Base-by-base conservation (phyloP, 73 alveolate species). In the Paramecium tetraurelia region DNA sequence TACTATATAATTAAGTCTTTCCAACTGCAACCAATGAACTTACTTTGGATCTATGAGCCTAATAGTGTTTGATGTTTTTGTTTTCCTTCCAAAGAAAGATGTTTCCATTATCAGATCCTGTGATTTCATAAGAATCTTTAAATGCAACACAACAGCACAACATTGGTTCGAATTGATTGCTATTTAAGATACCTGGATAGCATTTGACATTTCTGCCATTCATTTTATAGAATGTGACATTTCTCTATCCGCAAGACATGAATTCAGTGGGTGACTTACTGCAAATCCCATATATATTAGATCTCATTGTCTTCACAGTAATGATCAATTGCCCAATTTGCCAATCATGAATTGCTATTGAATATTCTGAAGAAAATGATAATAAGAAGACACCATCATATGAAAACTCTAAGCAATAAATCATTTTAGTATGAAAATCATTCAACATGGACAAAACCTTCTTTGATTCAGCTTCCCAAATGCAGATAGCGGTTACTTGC, bases 201-300 rank as follows among this genome's bases (percentile, higher is more conserved):
- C 95, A 70, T 69, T 89, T 95, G 38, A 98, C 84, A 86, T 95
- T 97, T 85, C 97, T 89, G 22, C 99, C 99, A 46, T 93, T 90
- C 69, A 98, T 93, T 58, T 96, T 84, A 89, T 92, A 97, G 93
- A 97, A 97, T 92, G 97, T 98, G 22, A 97, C 96, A 89, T 93
- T 96, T 63, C 95, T 98, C 86, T 95, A 94, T 16, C 99, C 99
- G 35, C 93, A 96, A 43, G 98, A 93, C 59, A 97, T 96, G 85
- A 98, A 97, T 89, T 97, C 99, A 35, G 85, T 96, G 71, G 95
- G 95, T 92, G 87, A 92, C 86, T 89, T 94, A 98, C 98, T 96
- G 58, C 94, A 93, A 29, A 96, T 93, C 44, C 95, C 97, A 68
- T 95, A 93, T 57, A 98, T 97, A 57, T 96, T 92, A 70, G 96